Conservation (phyloP, 2,329 filamentous ascomycete genomes). For the Neofusicoccum sp. region DNA sequence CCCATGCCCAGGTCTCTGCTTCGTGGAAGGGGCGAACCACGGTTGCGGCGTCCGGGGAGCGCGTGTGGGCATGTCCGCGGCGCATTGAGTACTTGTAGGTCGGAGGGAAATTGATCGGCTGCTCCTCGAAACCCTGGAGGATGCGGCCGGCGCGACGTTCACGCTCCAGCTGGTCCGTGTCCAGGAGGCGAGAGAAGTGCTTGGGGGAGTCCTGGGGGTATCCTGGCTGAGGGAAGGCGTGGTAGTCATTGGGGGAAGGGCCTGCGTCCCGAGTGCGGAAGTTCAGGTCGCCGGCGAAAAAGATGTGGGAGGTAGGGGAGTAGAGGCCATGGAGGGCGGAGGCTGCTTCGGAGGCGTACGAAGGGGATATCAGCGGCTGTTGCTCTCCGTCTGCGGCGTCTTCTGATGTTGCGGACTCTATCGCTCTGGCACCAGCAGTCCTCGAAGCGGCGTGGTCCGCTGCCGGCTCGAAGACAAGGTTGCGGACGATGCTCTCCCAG, state of each 20-base stretch:
- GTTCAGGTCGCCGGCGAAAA: slow-evolving; percentile 90
- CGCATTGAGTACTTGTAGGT: slow-evolving; percentile 82
- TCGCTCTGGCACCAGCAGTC: background rate
- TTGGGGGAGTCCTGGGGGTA: slow-evolving; percentile 50
- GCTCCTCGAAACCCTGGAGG: slow-evolving; percentile 75
- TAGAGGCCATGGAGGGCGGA: slow-evolving; percentile 65
- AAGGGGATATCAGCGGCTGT: slow-evolving; percentile 30
- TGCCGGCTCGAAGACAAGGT: slow-evolving; percentile 64
- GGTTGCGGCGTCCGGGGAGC: slow-evolving; percentile 19
- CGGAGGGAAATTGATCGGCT: slow-evolving; percentile 74
- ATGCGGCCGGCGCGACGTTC: slow-evolving; percentile 69
- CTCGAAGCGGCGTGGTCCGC: slow-evolving; percentile 1
- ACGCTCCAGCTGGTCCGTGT: slow-evolving; percentile 73
- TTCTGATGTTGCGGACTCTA: background rate
- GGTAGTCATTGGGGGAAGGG: slow-evolving; percentile 58
- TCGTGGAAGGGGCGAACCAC: background rate
- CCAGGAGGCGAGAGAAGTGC: slow-evolving; percentile 67
- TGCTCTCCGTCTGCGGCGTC: slow-evolving; percentile 22
- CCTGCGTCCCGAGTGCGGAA: slow-evolving; percentile 75
- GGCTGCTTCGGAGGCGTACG: slow-evolving; percentile 24
- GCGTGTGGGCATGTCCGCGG: slow-evolving; percentile 38
- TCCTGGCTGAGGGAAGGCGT: slow-evolving; percentile 62
- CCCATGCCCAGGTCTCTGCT: slow-evolving; percentile 64
- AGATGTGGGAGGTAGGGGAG: slow-evolving; percentile 71
- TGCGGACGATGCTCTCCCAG: slow-evolving; percentile 80